phyloP scores from a whole-genome alignment of 2,329 filamentous ascomycete genomes.

The Colletotrichum gigasporum region DNA sequence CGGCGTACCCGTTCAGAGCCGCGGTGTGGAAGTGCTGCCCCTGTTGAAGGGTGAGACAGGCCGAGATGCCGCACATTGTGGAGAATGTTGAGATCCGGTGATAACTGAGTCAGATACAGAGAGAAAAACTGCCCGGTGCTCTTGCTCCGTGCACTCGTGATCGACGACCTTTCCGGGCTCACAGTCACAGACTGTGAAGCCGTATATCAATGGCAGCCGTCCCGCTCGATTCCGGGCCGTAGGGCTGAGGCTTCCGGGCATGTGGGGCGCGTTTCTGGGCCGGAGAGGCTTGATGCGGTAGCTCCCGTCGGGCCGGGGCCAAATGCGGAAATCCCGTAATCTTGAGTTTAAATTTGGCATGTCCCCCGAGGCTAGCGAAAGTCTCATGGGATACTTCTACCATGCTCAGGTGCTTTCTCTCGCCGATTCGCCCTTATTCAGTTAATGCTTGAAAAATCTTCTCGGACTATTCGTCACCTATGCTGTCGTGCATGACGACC shows the following conservation, averaged over 20 bases:
- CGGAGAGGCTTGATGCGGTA: not conserved
- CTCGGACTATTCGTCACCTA: too few species aligned
- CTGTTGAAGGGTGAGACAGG: not conserved
- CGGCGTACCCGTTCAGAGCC: constrained; percentile 8
- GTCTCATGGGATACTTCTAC: too few species aligned
- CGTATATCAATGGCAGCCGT: not conserved
- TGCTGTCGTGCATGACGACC: too few species aligned
- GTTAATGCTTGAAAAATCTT: too few species aligned
- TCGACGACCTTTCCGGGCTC: too few species aligned
- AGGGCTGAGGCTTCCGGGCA: not conserved
- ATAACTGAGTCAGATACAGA: not conserved
- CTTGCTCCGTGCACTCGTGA: not conserved
- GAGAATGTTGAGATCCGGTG: not conserved
- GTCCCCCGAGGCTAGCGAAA: too few species aligned
- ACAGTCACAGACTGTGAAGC: too few species aligned
- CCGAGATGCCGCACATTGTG: constrained; percentile 16
- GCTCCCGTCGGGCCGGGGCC: constrained; percentile 1
- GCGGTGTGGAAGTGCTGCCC: constrained; percentile 7
- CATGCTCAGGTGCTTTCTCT: too few species aligned
- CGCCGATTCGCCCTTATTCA: too few species aligned
- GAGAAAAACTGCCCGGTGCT: not conserved
- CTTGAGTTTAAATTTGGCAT: not conserved
- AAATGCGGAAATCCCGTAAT: not conserved
- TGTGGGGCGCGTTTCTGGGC: not conserved
- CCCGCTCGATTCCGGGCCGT: not conserved